These are phyloP conservation scores for Echium plantagineum DNA, from an alignment of 257 asterid genomes.

Conservation along the genomic window DNA sequence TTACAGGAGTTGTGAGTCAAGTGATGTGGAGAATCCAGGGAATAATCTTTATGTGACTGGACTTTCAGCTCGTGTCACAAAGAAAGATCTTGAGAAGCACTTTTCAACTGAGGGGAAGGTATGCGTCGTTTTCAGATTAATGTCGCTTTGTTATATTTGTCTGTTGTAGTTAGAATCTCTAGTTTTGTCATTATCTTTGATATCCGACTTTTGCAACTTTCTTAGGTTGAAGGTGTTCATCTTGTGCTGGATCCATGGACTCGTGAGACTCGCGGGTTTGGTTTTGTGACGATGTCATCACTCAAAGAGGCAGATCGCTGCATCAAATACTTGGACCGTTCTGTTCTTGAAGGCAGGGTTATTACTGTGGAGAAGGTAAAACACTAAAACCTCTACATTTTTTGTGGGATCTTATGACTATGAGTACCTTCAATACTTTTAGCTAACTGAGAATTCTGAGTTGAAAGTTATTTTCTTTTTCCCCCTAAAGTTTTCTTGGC, in stretches of 20 bases:
- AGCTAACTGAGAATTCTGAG: conserved; percentile 1
- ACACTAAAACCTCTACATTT: not conserved
- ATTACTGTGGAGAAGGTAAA: conserved; percentile 90
- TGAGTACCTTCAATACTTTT: not conserved
- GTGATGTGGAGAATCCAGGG: conserved; percentile 77
- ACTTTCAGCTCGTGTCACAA: conserved; percentile 56
- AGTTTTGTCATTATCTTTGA: not conserved
- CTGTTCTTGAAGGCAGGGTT: conserved; percentile 82
- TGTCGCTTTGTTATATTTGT: not conserved
- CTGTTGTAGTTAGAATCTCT: not conserved
- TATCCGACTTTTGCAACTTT: not conserved
- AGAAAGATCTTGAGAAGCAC: conserved; percentile 64
- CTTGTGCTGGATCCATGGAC: conserved; percentile 85
- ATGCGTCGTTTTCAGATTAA: not conserved
- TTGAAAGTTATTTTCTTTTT: conserved; percentile 31
- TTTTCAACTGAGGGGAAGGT: conserved; percentile 81
- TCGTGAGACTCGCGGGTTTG: conserved; percentile 83
- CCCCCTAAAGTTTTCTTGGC: conserved; percentile 57
- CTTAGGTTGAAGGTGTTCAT: conserved; percentile 64
- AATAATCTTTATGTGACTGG: conserved; percentile 90
- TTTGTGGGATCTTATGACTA: not conserved
- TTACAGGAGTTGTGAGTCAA: conserved; percentile 36
- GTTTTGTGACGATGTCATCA: conserved; percentile 73
- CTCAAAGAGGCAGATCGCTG: conserved; percentile 65
- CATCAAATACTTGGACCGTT: conserved; percentile 65